phyloP scores from a whole-genome alignment of 2,329 filamentous ascomycete genomes.

The Alternaria triticimaculans region DNA sequence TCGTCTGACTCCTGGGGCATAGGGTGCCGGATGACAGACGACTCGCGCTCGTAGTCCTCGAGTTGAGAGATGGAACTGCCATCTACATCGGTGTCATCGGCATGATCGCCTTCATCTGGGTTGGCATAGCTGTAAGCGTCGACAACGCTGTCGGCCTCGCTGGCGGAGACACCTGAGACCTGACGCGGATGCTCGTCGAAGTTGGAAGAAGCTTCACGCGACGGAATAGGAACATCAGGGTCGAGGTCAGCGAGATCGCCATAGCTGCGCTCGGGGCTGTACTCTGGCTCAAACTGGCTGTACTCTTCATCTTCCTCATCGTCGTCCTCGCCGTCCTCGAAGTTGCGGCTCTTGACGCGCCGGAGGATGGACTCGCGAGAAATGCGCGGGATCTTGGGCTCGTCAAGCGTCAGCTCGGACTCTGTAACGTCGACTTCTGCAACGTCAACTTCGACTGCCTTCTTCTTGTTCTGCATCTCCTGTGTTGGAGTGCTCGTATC shows the following conservation, averaged over 20 bases:
- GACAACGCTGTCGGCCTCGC: slow-evolving; percentile 51
- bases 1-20: slow-evolving; percentile 43
- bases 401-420: slow-evolving; percentile 44
- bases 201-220: slow-evolving; percentile 72
- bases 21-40: slow-evolving; percentile 64
- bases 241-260: slow-evolving; percentile 67
- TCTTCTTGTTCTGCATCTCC: slow-evolving; percentile 41
- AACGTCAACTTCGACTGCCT: slow-evolving; percentile 40
- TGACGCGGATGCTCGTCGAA: slow-evolving; percentile 66
- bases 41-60: slow-evolving; percentile 54
- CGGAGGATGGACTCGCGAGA: slow-evolving; percentile 93
- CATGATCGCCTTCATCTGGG: slow-evolving; percentile 65
- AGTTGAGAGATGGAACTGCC: slow-evolving; percentile 52
- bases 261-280: slow-evolving; percentile 63
- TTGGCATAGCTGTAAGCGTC: slow-evolving; percentile 66
- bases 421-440: slow-evolving; percentile 40
- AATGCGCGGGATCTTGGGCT: slow-evolving; percentile 77
- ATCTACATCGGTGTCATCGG: slow-evolving; percentile 65
- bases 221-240: slow-evolving; percentile 88
- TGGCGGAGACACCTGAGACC: slow-evolving; percentile 68
- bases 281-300: slow-evolving; percentile 51
- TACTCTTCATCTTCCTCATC: slow-evolving; percentile 52
- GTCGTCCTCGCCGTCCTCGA: slow-evolving; percentile 61
- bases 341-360: slow-evolving; percentile 73
- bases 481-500: slow-evolving; percentile 47